phyloP scores from a whole-genome alignment of 2,329 filamentous ascomycete species.

The Fusarium devonianum region DNA sequence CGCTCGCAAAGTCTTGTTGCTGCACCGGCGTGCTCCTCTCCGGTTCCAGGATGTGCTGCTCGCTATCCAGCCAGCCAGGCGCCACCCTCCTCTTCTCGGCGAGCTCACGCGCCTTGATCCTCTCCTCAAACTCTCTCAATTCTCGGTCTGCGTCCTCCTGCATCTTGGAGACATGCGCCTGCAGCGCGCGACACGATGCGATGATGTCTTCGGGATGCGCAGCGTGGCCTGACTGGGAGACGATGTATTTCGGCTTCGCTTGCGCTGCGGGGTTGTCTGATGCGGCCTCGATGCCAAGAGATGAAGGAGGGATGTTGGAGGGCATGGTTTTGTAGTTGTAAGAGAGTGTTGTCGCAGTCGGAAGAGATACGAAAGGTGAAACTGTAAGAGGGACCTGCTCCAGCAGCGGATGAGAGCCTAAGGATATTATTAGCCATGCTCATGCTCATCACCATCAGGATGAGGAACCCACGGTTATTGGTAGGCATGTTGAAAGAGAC shows the following conservation, averaged over 20 bases:
- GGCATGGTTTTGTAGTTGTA: conserved; percentile 95
- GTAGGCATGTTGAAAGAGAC: conserved; percentile 41
- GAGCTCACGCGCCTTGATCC: conserved; percentile 69
- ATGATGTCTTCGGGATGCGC: conserved; percentile 89
- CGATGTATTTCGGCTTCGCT: conserved; percentile 74
- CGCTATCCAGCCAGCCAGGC: conserved; percentile 82
- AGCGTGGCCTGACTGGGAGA: conserved; percentile 79
- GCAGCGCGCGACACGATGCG: conserved; percentile 79
- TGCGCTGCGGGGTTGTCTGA: conserved; percentile 46
- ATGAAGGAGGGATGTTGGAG: conserved; percentile 73
- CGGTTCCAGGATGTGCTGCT: conserved; percentile 72
- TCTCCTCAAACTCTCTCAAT: conserved; percentile 74
- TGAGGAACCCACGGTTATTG: conserved; percentile 45
- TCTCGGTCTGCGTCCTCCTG: conserved; percentile 72
- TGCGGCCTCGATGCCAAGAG: conserved; percentile 47
- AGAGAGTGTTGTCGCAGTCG: conserved; percentile 86
- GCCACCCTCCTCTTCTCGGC: conserved; percentile 82
- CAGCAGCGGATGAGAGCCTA: conserved; percentile 85
- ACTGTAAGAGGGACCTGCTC: conserved; percentile 93
- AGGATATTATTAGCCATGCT: conserved; percentile 20
- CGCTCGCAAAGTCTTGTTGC: conserved; percentile 38
- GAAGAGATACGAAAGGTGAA: conserved; percentile 91
- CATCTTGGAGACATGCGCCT: conserved; percentile 75
- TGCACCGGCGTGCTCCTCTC: conserved; percentile 55
- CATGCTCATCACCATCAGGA: not conserved